Evolutionary conservation across 495 filamentous ascomycete genomes (phyloP).

Genomic region (Penicilliopsis zonata): DNA sequence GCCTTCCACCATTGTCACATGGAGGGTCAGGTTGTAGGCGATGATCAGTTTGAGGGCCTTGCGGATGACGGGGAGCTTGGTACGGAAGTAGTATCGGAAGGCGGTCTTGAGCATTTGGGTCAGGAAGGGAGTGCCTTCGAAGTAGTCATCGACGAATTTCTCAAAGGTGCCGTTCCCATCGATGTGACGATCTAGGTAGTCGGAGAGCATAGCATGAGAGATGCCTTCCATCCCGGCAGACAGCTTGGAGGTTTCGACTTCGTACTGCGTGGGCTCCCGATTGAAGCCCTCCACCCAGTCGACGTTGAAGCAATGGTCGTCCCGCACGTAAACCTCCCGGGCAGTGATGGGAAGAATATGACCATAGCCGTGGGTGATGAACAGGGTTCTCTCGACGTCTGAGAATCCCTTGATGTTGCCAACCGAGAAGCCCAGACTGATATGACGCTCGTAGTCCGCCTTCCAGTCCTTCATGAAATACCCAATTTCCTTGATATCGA

Average conservation of each 20-base stretch:
- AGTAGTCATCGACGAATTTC: conserved; percentile 85
- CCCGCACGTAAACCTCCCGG: conserved; percentile 79
- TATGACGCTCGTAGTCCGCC: conserved; percentile 84
- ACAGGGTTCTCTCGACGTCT: conserved; percentile 62
- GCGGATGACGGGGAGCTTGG: conserved; percentile 71
- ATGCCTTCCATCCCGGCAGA: conserved; percentile 79
- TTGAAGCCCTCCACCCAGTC: conserved; percentile 79
- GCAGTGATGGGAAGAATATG: conserved; percentile 79
- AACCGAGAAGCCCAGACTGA: conserved; percentile 72
- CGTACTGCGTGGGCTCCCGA: conserved; percentile 61
- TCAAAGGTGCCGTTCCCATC: conserved; percentile 68
- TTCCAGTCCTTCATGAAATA: conserved; percentile 99
- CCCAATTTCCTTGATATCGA: conserved; percentile 92
- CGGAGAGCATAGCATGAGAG: conserved; percentile 59
- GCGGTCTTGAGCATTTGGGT: conserved; percentile 91
- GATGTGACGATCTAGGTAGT: conserved; percentile 87
- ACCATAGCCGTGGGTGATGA: conserved; percentile 83
- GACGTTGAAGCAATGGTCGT: conserved; percentile 82
- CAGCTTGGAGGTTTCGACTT: conserved; percentile 72
- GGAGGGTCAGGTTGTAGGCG: conserved; percentile 83
- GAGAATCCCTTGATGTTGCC: conserved; percentile 91
- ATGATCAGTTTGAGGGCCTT: conserved; percentile 86
- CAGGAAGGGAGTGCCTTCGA: conserved; percentile 84
- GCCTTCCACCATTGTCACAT: conserved; percentile 85
- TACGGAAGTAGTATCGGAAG: conserved; percentile 75